These are phyloP conservation scores for Lasiosphaeriaceae sp. DNA, from an alignment of 495 filamentous ascomycete species.

Conservation along the genomic window DNA sequence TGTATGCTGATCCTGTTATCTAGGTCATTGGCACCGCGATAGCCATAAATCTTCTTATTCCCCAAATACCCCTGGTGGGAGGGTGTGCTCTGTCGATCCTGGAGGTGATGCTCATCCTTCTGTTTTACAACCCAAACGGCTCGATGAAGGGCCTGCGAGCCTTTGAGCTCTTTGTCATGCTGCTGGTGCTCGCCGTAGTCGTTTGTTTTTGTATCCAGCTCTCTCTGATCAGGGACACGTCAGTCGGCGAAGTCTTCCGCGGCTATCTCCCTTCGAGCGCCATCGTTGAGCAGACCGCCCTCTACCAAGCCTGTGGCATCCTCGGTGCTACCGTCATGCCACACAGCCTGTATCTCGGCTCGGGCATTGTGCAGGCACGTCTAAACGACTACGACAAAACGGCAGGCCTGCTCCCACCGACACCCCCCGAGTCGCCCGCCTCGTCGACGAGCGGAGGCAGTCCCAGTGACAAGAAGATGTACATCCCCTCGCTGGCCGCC, in stretches of 20 bases:
- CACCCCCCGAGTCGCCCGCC: slow-evolving; percentile 16
- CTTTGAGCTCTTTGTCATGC: slow-evolving; percentile 80
- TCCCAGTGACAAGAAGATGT: slow-evolving; percentile 50
- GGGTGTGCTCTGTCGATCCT: slow-evolving; percentile 82
- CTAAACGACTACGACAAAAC: slow-evolving; percentile 72
- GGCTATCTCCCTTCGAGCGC: slow-evolving; percentile 79
- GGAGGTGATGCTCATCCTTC: slow-evolving; percentile 78
- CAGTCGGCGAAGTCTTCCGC: slow-evolving; percentile 70
- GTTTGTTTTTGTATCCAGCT: slow-evolving; percentile 88
- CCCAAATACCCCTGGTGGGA: slow-evolving; percentile 74
- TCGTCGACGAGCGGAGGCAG: slow-evolving; percentile 23
- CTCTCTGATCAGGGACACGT: slow-evolving; percentile 65
- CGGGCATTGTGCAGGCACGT: slow-evolving; percentile 78
- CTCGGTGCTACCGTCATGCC: slow-evolving; percentile 94
- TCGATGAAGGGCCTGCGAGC: slow-evolving; percentile 66
- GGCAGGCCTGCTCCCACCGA: slow-evolving; percentile 48
- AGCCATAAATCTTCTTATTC: slow-evolving; percentile 76
- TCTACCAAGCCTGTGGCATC: slow-evolving; percentile 91
- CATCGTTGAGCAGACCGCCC: slow-evolving; percentile 51
- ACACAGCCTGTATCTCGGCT: slow-evolving; percentile 83
- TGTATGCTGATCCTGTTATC: background rate
- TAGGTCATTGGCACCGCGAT: slow-evolving; percentile 83
- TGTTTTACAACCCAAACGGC: slow-evolving; percentile 76
- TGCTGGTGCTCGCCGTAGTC: slow-evolving; percentile 79
- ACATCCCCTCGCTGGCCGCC: slow-evolving; percentile 72